Evolutionary conservation across 2,329 filamentous ascomycete species (phyloP).

Genomic region (Sporothrix inflata): DNA sequence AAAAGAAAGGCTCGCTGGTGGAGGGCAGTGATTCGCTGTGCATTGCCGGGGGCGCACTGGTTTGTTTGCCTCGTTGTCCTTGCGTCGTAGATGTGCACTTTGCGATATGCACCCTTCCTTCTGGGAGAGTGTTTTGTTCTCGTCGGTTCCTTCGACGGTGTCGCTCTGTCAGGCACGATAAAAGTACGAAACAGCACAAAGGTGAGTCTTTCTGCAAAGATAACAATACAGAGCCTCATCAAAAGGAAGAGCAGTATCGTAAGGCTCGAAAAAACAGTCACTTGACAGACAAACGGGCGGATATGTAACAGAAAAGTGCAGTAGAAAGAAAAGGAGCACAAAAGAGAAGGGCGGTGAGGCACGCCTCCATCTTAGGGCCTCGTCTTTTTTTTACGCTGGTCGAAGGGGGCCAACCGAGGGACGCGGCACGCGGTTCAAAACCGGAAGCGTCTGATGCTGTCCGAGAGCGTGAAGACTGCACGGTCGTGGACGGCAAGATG

Average conservation of each 20-base stretch:
- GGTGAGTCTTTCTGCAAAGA: not conserved
- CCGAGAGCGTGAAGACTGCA: not conserved
- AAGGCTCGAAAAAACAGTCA: not conserved
- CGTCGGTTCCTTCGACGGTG: not conserved
- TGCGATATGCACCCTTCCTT: not conserved
- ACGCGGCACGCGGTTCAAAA: conserved; percentile 14
- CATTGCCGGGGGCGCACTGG: not conserved
- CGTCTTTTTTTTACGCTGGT: not conserved
- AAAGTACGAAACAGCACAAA: not conserved
- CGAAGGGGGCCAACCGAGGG: not conserved
- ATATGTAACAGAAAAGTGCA: not conserved
- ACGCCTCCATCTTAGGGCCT: not conserved
- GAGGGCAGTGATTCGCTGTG: conserved; percentile 24
- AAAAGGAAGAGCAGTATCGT: not conserved
- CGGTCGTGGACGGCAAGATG: not conserved
- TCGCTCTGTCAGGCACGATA: not conserved
- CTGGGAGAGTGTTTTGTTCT: not conserved
- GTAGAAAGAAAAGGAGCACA: not conserved
- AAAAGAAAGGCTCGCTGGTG: conserved; percentile 1
- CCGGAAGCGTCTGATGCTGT: conserved; percentile 23
- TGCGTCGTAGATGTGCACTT: not conserved
- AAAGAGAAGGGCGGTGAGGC: not conserved
- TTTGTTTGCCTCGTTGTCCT: not conserved
- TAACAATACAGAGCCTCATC: not conserved
- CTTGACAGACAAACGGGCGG: not conserved